Percentiles rank a stretch among this genome's conserved stretches.
Conservation (phyloP, 73 alveolate species). For the Paramecium caudatum region DNA sequence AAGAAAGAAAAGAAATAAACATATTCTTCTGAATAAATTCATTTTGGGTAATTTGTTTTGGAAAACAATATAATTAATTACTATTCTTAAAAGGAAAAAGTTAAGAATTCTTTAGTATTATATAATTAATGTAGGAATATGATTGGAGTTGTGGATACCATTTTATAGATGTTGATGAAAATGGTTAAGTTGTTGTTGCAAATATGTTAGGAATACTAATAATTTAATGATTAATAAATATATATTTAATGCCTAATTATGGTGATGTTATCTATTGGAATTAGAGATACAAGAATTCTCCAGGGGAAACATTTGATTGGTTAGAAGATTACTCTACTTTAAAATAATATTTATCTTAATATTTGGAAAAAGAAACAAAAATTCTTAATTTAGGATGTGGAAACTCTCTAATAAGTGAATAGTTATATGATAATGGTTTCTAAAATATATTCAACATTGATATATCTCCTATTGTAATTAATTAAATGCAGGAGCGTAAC, state of each 20-base stretch:
- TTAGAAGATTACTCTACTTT: constrained; percentile 89
- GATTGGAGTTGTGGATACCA: constrained; percentile 49
- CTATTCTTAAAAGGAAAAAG: neutral
- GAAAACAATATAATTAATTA: constrained; percentile 19
- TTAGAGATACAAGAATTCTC: constrained; percentile 81
- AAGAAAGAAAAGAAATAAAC: constrained; percentile 50
- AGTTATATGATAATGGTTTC: constrained; percentile 97
- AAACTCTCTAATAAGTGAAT: constrained; percentile 94
- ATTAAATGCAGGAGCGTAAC: constrained; percentile 93
- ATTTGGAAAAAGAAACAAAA: constrained; percentile 77
- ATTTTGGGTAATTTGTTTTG: constrained; percentile 4
- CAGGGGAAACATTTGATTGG: constrained; percentile 94
- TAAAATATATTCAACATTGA: constrained; percentile 91
- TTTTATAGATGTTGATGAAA: constrained; percentile 42
- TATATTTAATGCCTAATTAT: constrained; percentile 92
- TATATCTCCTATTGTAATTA: constrained; percentile 90
- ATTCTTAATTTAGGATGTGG: constrained; percentile 97
- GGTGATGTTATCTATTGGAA: constrained; percentile 95
- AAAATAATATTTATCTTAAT: constrained; percentile 80
- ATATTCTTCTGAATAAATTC: neutral
- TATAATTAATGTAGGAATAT: neutral
- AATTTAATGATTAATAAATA: too few relatives aligned
- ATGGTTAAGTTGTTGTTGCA: too few relatives aligned
- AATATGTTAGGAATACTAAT: too few relatives aligned
- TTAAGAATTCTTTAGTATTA: neutral